A percentile compares a stretch with the other conserved stretches of the same genome.
Conservation (phyloP, 192 early-diverging fungal genomes). For the Backusella mclennaniae region DNA sequence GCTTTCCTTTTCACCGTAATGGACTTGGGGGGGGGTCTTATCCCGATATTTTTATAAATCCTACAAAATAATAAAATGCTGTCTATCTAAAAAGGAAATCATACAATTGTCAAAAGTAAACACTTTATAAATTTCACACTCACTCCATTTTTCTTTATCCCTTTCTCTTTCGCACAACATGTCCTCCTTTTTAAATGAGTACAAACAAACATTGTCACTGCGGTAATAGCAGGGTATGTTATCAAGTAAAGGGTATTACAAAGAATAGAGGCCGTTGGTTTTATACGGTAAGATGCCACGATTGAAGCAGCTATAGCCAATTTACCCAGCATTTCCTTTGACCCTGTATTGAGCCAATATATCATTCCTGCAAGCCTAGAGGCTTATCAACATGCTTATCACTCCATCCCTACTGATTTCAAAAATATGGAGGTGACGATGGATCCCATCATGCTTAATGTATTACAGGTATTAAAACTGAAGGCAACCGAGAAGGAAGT, state of each 20-base stretch:
- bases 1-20: too few relatives aligned
- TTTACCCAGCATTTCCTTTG: not conserved
- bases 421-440: not conserved
- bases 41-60: too few relatives aligned
- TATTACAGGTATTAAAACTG: not conserved
- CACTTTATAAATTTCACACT: too few relatives aligned
- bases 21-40: too few relatives aligned
- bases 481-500: not conserved
- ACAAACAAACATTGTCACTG: not conserved
- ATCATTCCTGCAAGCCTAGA: not conserved
- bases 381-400: not conserved
- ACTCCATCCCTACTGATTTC: not conserved
- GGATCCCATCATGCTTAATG: not conserved
- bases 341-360: not conserved
- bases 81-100: too few relatives aligned
- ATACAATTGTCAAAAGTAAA: too few relatives aligned
- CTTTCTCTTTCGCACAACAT: not conserved
- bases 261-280: conserved; percentile 13
- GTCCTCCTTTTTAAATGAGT: not conserved
- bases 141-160: not conserved
- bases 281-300: not conserved
- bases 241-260: not conserved
- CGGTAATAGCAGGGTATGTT: not conserved
- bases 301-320: not conserved
- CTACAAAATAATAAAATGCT: too few relatives aligned